These are phyloP conservation scores for Ophiocordyceps australis DNA, from an alignment of 2,329 filamentous ascomycete species.

Conservation along the genomic window DNA sequence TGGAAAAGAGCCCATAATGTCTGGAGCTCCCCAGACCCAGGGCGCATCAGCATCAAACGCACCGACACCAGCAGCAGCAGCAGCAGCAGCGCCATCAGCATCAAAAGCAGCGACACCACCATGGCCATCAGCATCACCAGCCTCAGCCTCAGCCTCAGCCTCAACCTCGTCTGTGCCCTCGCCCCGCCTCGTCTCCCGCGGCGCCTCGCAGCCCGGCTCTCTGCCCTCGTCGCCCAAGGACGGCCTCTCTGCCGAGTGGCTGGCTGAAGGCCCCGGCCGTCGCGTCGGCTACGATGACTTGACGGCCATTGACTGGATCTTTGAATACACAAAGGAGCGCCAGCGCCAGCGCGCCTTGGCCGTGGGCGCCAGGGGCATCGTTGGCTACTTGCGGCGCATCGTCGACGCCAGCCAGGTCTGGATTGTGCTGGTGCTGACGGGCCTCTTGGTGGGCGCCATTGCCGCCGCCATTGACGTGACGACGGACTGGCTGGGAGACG, in stretches of 20 bases:
- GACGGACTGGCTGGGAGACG: constrained; percentile 82
- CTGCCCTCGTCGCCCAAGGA: constrained; percentile 30
- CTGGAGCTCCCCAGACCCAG: constrained; percentile 16
- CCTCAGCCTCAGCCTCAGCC: constrained; percentile 16
- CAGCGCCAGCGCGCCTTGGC: constrained; percentile 67
- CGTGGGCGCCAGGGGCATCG: constrained; percentile 47
- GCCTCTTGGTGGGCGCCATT: constrained; percentile 64
- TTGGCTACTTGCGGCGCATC: constrained; percentile 55
- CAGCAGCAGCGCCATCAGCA: too few relatives aligned
- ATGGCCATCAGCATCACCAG: too few relatives aligned
- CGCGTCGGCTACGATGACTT: constrained; percentile 91
- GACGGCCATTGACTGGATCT: constrained; percentile 98
- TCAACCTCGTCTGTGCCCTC: constrained; percentile 21
- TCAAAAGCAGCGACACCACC: too few relatives aligned
- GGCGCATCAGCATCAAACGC: constrained; percentile 14
- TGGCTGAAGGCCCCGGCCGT: constrained; percentile 71
- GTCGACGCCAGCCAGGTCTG: constrained; percentile 82
- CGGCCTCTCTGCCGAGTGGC: constrained; percentile 53
- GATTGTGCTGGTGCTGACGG: constrained; percentile 73
- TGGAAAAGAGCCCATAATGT: constrained; percentile 22
- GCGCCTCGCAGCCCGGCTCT: constrained; percentile 4
- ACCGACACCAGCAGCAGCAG: too few relatives aligned
- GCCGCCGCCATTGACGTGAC: constrained; percentile 81
- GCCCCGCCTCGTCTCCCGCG: constrained; percentile 19
- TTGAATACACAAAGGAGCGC: constrained; percentile 92